These are phyloP conservation scores for Eucalyptus urophylla DNA, from an alignment of 345 rosid species.

Conservation along the genomic window DNA sequence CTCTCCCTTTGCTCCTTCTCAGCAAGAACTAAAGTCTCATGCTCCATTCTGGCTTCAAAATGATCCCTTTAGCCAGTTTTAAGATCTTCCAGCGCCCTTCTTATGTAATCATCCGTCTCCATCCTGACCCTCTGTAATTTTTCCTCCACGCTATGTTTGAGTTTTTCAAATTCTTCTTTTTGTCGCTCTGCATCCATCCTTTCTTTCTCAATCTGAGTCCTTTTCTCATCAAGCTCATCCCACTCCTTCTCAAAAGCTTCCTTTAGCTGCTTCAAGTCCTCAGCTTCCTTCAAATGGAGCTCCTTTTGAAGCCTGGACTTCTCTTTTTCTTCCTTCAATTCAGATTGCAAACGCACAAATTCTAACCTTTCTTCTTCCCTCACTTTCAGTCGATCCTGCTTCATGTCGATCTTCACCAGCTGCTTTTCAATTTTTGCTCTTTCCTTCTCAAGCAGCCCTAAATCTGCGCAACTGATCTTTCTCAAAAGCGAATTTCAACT, in stretches of 20 bases:
- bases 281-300: constrained; percentile 68
- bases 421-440: no score
- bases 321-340: no score
- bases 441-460: no score
- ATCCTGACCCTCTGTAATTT: constrained; percentile 51
- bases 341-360: no score
- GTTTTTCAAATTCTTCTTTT: constrained; percentile 54
- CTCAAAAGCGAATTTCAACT: no score
- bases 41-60: constrained; percentile 59
- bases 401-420: no score
- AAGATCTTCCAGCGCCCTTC: constrained; percentile 58
- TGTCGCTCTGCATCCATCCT: constrained; percentile 26
- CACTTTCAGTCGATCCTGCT: no score
- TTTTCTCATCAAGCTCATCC: constrained; percentile 85
- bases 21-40: constrained; percentile 27
- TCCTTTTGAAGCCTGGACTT: constrained; percentile 55
- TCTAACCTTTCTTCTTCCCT: no score
- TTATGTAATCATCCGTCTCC: constrained; percentile 26
- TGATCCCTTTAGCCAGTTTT: constrained; percentile 51
- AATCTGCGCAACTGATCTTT: no score
- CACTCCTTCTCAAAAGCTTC: constrained; percentile 90
- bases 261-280: constrained; percentile 73
- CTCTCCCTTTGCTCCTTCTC: constrained; percentile 12
- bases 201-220: constrained; percentile 42
- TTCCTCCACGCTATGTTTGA: constrained; percentile 49